phyloP scores from a whole-genome alignment of 2,329 filamentous ascomycete genomes.

The Sporothrix globosa region DNA sequence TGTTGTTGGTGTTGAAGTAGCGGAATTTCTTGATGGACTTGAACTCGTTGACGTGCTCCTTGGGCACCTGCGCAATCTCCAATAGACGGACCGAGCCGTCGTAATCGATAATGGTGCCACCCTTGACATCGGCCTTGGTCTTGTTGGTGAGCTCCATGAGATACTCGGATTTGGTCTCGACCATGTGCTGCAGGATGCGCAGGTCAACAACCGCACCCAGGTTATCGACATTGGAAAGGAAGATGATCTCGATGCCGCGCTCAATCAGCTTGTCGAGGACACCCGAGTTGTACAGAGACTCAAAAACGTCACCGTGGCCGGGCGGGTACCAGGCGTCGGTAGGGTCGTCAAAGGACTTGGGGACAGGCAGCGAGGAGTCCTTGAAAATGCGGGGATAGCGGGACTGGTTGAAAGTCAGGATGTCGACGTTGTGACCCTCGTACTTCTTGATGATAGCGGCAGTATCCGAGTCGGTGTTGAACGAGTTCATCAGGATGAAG shows the following conservation, averaged over 20 bases:
- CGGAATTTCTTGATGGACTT: constrained; percentile 99
- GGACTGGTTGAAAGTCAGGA: constrained; percentile 99
- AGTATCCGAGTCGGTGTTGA: constrained; percentile 99
- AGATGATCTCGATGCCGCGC: constrained; percentile 94
- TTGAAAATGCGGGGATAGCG: constrained; percentile 97
- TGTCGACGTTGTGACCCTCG: constrained; percentile 99
- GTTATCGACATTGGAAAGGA: constrained; percentile 99
- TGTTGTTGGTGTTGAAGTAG: constrained; percentile 99
- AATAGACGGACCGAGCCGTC: constrained; percentile 95
- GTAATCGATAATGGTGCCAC: constrained; percentile 99
- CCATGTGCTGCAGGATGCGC: constrained; percentile 99
- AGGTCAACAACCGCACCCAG: constrained; percentile 96
- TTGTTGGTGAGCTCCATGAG: constrained; percentile 99
- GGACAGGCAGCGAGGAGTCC: constrained; percentile 94
- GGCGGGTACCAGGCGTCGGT: constrained; percentile 99
- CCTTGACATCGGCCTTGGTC: constrained; percentile 99
- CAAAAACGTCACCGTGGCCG: constrained; percentile 98
- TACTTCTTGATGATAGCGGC: constrained; percentile 99
- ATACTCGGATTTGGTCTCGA: constrained; percentile 95
- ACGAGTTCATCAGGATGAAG: constrained; percentile 99
- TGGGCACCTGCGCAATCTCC: constrained; percentile 98
- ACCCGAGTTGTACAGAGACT: constrained; percentile 99
- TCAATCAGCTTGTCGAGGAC: constrained; percentile 95
- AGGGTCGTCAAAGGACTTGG: constrained; percentile 82
- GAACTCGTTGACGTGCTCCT: constrained; percentile 99